phyloP scores from a whole-genome alignment of 1,284 basidiomycete genomes.

The Gymnopus androsaceus region DNA sequence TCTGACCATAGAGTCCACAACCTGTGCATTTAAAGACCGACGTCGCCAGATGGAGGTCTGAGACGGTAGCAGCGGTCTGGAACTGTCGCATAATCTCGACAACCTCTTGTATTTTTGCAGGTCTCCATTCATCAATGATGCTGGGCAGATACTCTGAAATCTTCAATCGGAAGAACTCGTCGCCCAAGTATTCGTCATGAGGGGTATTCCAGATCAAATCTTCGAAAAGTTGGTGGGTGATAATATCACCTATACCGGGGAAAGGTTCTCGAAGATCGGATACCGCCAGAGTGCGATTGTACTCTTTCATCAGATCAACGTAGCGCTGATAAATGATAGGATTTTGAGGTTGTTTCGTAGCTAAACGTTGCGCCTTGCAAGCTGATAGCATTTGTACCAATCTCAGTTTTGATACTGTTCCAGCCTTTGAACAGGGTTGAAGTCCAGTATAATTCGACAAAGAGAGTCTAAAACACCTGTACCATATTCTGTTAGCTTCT shows the following conservation, averaged over 20 bases:
- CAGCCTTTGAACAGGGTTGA: not conserved
- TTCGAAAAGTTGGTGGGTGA: too few species aligned
- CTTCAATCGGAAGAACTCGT: not conserved
- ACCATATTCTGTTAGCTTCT: not conserved
- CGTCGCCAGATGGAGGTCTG: not conserved
- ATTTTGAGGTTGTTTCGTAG: too few species aligned
- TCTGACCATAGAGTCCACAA: too few species aligned
- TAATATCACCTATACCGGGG: too few species aligned
- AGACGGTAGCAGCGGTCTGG: not conserved
- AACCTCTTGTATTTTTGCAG: not conserved
- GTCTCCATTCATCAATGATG: not conserved
- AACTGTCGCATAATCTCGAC: not conserved
- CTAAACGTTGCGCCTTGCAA: not conserved
- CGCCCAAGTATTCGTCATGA: too few species aligned
- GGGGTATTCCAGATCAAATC: too few species aligned
- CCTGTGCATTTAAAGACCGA: not conserved
- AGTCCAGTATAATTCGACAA: not conserved
- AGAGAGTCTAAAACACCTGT: too few species aligned
- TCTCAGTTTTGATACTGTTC: not conserved
- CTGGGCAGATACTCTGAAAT: not conserved
- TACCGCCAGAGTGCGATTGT: too few species aligned
- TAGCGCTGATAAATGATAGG: too few species aligned
- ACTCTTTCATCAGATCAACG: too few species aligned
- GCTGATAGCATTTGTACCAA: not conserved
- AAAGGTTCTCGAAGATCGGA: too few species aligned